Percentiles rank a stretch among this genome's conserved stretches.
These are phyloP conservation scores for Scolecobasidium constrictum DNA, from an alignment of 2,329 filamentous ascomycete species.

Conservation along the genomic window DNA sequence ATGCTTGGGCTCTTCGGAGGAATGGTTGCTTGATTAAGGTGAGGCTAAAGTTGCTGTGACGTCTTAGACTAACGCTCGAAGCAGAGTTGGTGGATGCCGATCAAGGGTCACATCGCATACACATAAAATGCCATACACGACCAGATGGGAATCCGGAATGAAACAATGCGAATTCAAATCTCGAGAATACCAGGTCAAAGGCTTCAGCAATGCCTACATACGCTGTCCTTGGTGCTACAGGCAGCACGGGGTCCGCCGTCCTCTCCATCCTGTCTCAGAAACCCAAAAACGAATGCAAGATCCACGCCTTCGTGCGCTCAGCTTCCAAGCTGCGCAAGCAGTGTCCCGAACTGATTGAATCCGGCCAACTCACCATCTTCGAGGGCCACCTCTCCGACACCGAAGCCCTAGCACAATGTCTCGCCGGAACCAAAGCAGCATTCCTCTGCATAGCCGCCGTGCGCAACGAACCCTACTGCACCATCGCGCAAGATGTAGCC, in stretches of 20 bases:
- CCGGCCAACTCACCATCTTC: conserved; percentile 3
- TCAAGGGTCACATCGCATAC: not conserved
- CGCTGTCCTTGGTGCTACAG: conserved; percentile 2
- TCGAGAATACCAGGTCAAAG: not conserved
- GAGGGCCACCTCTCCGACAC: conserved; percentile 3
- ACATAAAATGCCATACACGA: not conserved
- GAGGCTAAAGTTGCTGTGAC: no score
- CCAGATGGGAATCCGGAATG: not conserved
- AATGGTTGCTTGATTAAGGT: no score
- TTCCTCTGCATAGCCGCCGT: conserved; percentile 2
- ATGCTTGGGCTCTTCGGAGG: no score
- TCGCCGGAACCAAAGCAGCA: not conserved
- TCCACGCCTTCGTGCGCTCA: conserved; percentile 1
- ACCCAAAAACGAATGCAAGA: conserved; percentile 1
- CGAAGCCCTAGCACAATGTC: conserved; percentile 1
- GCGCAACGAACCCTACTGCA: not conserved
- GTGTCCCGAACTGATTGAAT: not conserved
- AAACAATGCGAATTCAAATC: not conserved
- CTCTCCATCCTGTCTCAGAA: not conserved
- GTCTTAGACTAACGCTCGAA: no score
- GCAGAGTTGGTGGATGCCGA: no score
- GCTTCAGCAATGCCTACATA: conserved; percentile 1
- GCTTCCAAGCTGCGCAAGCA: not conserved
- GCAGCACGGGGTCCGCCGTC: not conserved
- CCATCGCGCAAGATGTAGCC: not conserved